phyloP scores from a whole-genome alignment of 805 yeast species.

The Ogataea philodendri region DNA sequence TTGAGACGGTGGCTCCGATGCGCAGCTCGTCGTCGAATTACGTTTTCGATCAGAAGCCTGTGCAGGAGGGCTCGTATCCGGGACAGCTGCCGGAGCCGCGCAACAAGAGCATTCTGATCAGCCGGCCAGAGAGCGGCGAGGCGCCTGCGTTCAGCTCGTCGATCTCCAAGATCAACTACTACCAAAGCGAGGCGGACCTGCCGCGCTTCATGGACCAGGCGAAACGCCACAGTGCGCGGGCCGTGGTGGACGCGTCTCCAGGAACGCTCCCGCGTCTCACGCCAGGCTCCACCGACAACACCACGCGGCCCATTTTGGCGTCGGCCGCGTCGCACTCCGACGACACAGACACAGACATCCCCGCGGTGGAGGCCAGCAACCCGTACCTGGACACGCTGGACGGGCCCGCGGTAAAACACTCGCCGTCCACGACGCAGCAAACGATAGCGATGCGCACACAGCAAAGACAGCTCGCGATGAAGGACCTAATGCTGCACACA shows the following conservation, averaged over 20 bases:
- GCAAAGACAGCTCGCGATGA: conserved; percentile 29
- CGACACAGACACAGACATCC: conserved; percentile 2
- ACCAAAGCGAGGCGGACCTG: conserved; percentile 18
- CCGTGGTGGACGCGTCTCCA: background rate
- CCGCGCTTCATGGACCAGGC: conserved; percentile 15
- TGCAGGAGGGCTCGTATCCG: background rate
- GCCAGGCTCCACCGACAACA: conserved; percentile 15
- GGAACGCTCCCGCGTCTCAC: background rate
- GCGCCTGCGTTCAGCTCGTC: conserved; percentile 22
- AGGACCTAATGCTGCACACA: conserved; percentile 18
- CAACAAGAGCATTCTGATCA: conserved; percentile 21
- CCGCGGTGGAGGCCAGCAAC: conserved; percentile 9
- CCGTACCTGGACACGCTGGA: conserved; percentile 15
- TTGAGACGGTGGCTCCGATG: conserved; percentile 29
- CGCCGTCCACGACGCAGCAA: conserved; percentile 2
- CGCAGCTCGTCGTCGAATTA: conserved; percentile 14
- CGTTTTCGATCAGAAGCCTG: conserved; percentile 8
- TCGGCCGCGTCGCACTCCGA: background rate
- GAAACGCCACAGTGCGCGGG: conserved; percentile 8
- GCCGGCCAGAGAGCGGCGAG: conserved; percentile 12
- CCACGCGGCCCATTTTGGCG: conserved; percentile 2
- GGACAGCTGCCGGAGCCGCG: background rate
- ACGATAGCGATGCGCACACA: conserved; percentile 30
- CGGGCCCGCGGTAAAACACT: background rate
- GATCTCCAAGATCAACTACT: conserved; percentile 26